A percentile compares a stretch with the other conserved stretches of the same genome.
These are phyloP conservation scores for Magnusiomyces suaveolens DNA, from an alignment of 1,139 yeast genomes.

Conservation along the genomic window DNA sequence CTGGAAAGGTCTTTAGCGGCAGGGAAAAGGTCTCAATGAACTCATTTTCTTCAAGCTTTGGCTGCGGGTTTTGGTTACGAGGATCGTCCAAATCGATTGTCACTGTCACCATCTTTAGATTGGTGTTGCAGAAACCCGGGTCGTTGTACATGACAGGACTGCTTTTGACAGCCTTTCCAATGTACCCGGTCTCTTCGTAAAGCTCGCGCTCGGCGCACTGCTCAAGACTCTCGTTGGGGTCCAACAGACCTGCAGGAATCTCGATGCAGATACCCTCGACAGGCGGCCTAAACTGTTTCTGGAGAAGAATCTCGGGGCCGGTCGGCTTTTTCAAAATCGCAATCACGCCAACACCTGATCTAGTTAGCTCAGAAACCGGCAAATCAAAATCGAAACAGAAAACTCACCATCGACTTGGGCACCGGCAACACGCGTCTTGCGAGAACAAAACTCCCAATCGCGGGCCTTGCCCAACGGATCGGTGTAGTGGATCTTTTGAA, in stretches of 20 bases:
- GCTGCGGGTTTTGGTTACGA: conserved; percentile 57
- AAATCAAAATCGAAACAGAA: not conserved
- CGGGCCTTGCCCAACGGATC: conserved; percentile 33
- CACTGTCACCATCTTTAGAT: conserved; percentile 68
- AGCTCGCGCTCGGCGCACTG: conserved; percentile 80
- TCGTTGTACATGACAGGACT: conserved; percentile 66
- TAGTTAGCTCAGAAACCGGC: no score
- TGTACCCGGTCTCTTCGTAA: conserved; percentile 85
- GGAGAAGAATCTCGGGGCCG: conserved; percentile 55
- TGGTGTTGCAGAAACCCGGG: conserved; percentile 92
- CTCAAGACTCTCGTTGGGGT: conserved; percentile 69
- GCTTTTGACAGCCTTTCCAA: conserved; percentile 30
- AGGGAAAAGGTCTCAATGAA: conserved; percentile 74
- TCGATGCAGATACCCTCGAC: conserved; percentile 80
- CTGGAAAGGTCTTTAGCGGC: conserved; percentile 51
- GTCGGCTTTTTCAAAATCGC: conserved; percentile 51
- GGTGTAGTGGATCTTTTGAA: conserved; percentile 49
- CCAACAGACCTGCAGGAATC: conserved; percentile 90
- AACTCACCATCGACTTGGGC: conserved; percentile 59
- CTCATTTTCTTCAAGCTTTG: conserved; percentile 79
- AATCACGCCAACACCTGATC: conserved; percentile 61
- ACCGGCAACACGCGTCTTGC: conserved; percentile 67
- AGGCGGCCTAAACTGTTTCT: conserved; percentile 90
- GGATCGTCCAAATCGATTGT: conserved; percentile 60
- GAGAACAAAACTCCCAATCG: conserved; percentile 85